A percentile compares a stretch with the other conserved stretches of the same genome.
These are phyloP conservation scores for Lumnitzera racemosa DNA, from an alignment of 345 rosid species.

Conservation along the genomic window DNA sequence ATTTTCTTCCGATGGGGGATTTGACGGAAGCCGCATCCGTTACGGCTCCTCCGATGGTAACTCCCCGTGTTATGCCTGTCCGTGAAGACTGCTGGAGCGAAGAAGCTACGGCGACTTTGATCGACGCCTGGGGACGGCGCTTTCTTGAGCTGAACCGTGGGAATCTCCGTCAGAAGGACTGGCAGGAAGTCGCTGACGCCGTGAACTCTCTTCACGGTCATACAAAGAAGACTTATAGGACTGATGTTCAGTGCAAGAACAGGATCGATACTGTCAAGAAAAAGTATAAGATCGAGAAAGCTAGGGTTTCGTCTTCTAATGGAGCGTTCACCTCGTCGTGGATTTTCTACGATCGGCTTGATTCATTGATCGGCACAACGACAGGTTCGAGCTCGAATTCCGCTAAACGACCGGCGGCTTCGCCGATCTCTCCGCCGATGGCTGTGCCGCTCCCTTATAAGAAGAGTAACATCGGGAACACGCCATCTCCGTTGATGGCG, in stretches of 20 bases:
- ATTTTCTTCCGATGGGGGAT: constrained; percentile 26
- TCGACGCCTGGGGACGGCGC: constrained; percentile 91
- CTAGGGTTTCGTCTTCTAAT: constrained; percentile 54
- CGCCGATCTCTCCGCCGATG: constrained; percentile 43
- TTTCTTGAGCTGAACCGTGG: constrained; percentile 87
- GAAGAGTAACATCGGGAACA: constrained; percentile 3
- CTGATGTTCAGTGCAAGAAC: constrained; percentile 98
- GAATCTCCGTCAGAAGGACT: constrained; percentile 93
- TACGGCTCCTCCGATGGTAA: constrained; percentile 26
- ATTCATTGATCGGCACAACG: constrained; percentile 49
- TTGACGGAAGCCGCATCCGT: constrained; percentile 30
- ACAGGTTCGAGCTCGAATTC: too few species aligned
- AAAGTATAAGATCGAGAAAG: constrained; percentile 90
- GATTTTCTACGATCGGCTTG: constrained; percentile 81
- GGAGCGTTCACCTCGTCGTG: constrained; percentile 52
- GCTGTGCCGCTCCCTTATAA: constrained; percentile 33
- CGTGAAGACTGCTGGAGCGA: constrained; percentile 99
- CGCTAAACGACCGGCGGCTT: constrained; percentile 18
- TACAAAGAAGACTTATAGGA: constrained; percentile 82
- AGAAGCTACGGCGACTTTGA: constrained; percentile 90
- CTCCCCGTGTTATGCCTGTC: constrained; percentile 50
- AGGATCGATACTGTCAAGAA: constrained; percentile 97
- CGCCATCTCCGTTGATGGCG: constrained; percentile 26
- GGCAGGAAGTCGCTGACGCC: constrained; percentile 95
- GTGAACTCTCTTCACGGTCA: constrained; percentile 86